Conservation (phyloP, 441 rosid species). For the Pelargonium fulgidum region DNA sequence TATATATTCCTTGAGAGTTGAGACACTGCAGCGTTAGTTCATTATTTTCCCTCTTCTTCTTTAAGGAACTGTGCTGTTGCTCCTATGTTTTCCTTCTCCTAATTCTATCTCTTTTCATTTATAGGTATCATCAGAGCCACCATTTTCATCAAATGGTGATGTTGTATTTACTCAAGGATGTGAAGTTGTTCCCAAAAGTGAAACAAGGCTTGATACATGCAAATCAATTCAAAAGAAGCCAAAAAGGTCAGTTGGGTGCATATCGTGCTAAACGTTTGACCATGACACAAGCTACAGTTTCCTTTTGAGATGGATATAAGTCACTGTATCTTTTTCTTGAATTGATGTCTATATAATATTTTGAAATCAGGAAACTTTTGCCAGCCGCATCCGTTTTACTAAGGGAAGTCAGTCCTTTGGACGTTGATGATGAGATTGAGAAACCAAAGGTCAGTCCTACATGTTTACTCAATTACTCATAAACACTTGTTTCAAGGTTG, state of each 20-base stretch:
- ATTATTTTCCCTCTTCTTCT: conserved; percentile 4
- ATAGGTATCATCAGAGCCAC: conserved; percentile 27
- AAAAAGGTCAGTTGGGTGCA: conserved; percentile 41
- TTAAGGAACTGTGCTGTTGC: neutral
- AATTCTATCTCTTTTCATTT: neutral
- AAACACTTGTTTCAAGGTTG: neutral
- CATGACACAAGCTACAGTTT: conserved; percentile 1
- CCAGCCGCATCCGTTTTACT: conserved; percentile 65
- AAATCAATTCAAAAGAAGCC: conserved; percentile 50
- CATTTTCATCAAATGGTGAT: conserved; percentile 16
- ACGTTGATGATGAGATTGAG: conserved; percentile 47
- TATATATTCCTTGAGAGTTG: no score
- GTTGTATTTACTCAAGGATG: conserved; percentile 19
- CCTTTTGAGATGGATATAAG: neutral
- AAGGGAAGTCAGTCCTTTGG: conserved; percentile 49
- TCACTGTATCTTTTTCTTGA: neutral
- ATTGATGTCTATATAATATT: conserved; percentile 11
- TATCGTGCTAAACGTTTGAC: neutral
- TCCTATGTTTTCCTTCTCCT: conserved; percentile 7
- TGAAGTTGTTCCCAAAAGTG: conserved; percentile 23
- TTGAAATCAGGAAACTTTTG: conserved; percentile 61
- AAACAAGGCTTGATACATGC: conserved; percentile 25
- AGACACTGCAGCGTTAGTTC: neutral
- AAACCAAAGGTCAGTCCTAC: conserved; percentile 49
- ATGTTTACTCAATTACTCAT: neutral